A percentile compares a stretch with the other conserved stretches of the same genome.
Conservation (phyloP, 129 eudicot species). For the Lactuca sativa region DNA sequence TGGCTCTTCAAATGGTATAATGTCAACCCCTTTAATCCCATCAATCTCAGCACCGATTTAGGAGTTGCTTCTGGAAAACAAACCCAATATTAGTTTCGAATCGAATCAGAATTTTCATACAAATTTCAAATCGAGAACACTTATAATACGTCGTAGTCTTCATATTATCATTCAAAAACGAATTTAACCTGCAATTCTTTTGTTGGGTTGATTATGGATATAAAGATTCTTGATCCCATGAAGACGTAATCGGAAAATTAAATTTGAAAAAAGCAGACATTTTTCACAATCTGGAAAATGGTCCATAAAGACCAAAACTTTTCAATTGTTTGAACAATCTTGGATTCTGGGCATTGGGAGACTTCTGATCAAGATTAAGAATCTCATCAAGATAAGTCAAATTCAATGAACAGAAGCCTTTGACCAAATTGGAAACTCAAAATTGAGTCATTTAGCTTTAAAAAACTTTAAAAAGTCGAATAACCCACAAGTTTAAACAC, state of each 20-base stretch:
- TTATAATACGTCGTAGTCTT: slow-evolving; percentile 3
- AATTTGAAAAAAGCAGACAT: not conserved
- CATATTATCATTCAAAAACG: slow-evolving; percentile 12
- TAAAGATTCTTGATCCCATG: slow-evolving; percentile 28
- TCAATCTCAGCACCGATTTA: slow-evolving; percentile 74
- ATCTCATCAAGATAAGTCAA: slow-evolving; percentile 24
- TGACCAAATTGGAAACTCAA: slow-evolving; percentile 16
- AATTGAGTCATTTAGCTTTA: slow-evolving; percentile 15
- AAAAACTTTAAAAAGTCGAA: slow-evolving; percentile 20
- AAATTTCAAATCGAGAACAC: not conserved
- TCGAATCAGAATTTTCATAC: slow-evolving; percentile 14
- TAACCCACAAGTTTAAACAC: slow-evolving; percentile 17
- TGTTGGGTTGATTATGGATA: not conserved
- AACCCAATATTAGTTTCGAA: slow-evolving; percentile 9
- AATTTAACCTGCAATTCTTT: not conserved
- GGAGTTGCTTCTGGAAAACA: slow-evolving; percentile 82
- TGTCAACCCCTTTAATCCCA: slow-evolving; percentile 93
- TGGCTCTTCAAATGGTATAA: slow-evolving; percentile 87
- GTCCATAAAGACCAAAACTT: slow-evolving; percentile 30
- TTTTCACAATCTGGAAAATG: slow-evolving; percentile 4
- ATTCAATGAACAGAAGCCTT: slow-evolving; percentile 16
- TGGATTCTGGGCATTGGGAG: slow-evolving; percentile 19
- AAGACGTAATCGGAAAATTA: slow-evolving; percentile 11
- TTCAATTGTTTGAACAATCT: slow-evolving; percentile 1
- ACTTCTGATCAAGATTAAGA: slow-evolving; percentile 32